phyloP scores from a whole-genome alignment of 129 eudicot genomes.

The Artemisia annua region DNA sequence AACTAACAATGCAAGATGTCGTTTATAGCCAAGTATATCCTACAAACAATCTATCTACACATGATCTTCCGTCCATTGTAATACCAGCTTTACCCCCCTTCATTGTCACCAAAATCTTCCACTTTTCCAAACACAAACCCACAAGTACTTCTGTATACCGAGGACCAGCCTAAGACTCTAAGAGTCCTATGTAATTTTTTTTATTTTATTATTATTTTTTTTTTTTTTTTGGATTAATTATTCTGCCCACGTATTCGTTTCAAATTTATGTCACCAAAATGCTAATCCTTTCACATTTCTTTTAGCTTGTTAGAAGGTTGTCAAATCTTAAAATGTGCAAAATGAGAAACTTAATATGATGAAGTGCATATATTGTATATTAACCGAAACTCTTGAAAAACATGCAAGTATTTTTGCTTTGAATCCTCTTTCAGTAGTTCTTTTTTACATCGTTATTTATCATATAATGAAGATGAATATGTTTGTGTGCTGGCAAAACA shows the following conservation, averaged over 20 bases:
- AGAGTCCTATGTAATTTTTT: constrained; percentile 32
- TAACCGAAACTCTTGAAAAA: no score
- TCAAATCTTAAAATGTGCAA: constrained; percentile 11
- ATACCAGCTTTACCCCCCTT: constrained; percentile 35
- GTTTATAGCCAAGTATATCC: constrained; percentile 82
- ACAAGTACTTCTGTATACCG: constrained; percentile 4
- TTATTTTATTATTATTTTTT: no score
- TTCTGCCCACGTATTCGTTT: constrained; percentile 14
- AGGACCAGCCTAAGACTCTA: constrained; percentile 16
- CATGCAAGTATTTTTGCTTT: no score
- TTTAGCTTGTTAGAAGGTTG: constrained; percentile 4
- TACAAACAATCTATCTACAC: constrained; percentile 45
- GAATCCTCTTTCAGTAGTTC: no score
- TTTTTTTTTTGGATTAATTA: background rate
- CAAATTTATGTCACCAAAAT: background rate
- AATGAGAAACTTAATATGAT: background rate
- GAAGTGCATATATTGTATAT: background rate
- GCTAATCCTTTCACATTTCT: background rate
- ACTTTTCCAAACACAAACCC: constrained; percentile 19
- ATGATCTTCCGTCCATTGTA: constrained; percentile 31
- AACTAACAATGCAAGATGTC: constrained; percentile 96
- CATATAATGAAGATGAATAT: no score
- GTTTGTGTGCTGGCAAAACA: no score
- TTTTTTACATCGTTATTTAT: no score
- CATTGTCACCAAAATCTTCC: constrained; percentile 16